Percentiles rank a stretch among this genome's conserved stretches.
Conservation (phyloP, 169 alveolate species). For the Plasmodium berghei region DNA sequence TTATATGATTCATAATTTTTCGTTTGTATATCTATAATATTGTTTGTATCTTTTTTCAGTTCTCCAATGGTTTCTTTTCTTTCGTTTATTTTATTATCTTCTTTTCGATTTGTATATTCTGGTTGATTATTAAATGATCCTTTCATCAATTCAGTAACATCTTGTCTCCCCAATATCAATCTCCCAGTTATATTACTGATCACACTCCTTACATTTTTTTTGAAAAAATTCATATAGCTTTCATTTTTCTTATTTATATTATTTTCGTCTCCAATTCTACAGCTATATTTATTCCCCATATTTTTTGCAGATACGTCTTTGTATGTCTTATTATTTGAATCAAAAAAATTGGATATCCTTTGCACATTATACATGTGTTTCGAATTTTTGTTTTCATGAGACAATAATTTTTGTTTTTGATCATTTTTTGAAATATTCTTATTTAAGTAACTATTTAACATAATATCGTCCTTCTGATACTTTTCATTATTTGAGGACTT, state of each 20-base stretch:
- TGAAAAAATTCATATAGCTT: slow-evolving; percentile 23
- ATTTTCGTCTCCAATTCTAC: not conserved
- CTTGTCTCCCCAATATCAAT: slow-evolving; percentile 14
- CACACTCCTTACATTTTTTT: slow-evolving; percentile 20
- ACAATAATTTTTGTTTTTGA: no score
- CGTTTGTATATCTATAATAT: no score
- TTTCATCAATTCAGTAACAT: not conserved
- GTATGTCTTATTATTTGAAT: not conserved
- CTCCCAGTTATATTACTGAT: slow-evolving; percentile 24
- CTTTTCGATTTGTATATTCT: not conserved
- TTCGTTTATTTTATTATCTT: not conserved
- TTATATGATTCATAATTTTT: not conserved
- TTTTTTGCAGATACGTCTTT: not conserved
- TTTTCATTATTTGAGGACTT: no score
- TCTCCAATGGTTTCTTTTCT: not conserved
- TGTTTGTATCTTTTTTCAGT: not conserved
- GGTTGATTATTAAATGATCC: no score
- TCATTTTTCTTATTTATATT: slow-evolving; percentile 2
- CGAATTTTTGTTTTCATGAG: no score
- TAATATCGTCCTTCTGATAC: no score
- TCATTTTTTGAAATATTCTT: no score
- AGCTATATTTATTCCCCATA: not conserved
- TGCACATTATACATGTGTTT: no score
- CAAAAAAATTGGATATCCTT: no score
- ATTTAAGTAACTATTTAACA: no score